Conservation (phyloP, 192 early-diverging fungal species). For the Entomortierella chlamydospora region DNA sequence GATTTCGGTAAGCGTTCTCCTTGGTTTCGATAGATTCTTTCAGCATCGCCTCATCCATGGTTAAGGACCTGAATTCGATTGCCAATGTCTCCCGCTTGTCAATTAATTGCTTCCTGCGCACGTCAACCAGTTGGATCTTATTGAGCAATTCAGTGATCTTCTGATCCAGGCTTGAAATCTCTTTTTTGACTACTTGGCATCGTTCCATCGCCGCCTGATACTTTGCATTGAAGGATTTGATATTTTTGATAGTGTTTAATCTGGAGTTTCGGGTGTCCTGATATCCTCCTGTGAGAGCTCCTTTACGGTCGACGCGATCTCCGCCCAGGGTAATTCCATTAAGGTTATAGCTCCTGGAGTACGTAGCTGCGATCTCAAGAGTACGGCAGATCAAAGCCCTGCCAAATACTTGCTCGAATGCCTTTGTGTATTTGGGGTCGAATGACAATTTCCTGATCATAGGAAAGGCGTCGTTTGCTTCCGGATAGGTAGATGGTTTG, state of each 20-base stretch:
- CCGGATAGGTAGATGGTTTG: slow-evolving; percentile 67
- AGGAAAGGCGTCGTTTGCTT: slow-evolving; percentile 79
- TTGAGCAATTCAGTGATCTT: slow-evolving; percentile 70
- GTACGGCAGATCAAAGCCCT: slow-evolving; percentile 88
- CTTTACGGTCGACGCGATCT: slow-evolving; percentile 92
- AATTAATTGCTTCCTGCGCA: slow-evolving; percentile 60
- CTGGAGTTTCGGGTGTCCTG: slow-evolving; percentile 78
- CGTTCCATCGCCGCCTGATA: slow-evolving; percentile 56
- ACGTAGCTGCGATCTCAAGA: slow-evolving; percentile 82
- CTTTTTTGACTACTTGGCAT: slow-evolving; percentile 59
- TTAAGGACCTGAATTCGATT: slow-evolving; percentile 67
- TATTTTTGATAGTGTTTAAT: slow-evolving; percentile 75
- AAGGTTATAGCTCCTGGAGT: slow-evolving; percentile 80
- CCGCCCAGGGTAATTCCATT: slow-evolving; percentile 93
- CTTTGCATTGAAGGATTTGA: slow-evolving; percentile 62
- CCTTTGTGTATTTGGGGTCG: slow-evolving; percentile 74
- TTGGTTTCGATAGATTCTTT: slow-evolving; percentile 63
- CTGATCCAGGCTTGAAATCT: slow-evolving; percentile 70
- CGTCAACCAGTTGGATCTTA: slow-evolving; percentile 66
- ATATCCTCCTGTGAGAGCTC: slow-evolving; percentile 93
- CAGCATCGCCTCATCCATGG: slow-evolving; percentile 71
- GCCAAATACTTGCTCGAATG: slow-evolving; percentile 93
- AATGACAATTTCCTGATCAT: slow-evolving; percentile 85
- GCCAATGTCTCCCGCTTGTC: slow-evolving; percentile 69
- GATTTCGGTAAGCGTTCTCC: slow-evolving; percentile 61